Evolutionary conservation across 1,284 basidiomycete genomes (phyloP).

Genomic region (Cystobasidium sp.): DNA sequence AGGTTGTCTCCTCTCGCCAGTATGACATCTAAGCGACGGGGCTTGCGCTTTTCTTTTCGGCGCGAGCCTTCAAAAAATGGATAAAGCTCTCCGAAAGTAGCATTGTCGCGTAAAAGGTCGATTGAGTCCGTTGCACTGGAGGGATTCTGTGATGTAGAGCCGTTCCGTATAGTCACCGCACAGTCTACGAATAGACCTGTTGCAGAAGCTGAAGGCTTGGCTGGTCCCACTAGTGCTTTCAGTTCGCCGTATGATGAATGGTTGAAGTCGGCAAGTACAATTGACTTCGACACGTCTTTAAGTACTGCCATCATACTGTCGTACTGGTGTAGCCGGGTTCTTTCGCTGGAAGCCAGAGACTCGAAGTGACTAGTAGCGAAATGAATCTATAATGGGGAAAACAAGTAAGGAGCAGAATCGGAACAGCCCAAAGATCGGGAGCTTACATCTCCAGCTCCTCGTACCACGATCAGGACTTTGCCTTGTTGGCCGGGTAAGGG

Average conservation of each 20-base stretch:
- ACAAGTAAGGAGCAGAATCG: not conserved
- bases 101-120: constrained; percentile 24
- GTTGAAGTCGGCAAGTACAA: constrained; percentile 38
- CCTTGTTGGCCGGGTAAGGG: constrained; percentile 23
- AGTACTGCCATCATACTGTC: not conserved
- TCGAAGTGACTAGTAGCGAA: constrained; percentile 39
- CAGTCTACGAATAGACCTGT: not conserved
- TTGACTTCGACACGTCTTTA: not conserved
- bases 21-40: constrained; percentile 30
- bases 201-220: not conserved
- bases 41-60: constrained; percentile 31
- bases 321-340: constrained; percentile 18
- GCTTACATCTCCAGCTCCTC: not conserved
- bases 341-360: constrained; percentile 20
- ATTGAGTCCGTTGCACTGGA: not conserved
- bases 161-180: not conserved
- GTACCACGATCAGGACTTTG: constrained; percentile 29
- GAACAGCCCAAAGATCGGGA: not conserved
- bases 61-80: constrained; percentile 30
- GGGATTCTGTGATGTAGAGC: not conserved
- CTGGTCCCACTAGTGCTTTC: not conserved
- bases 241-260: constrained; percentile 30
- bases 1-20: constrained; percentile 14
- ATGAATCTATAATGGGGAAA: not conserved
- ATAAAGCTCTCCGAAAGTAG: constrained; percentile 37